Base-by-base conservation (phyloP, 2,329 filamentous ascomycete genomes). In the Plenodomus biglobosus region DNA sequence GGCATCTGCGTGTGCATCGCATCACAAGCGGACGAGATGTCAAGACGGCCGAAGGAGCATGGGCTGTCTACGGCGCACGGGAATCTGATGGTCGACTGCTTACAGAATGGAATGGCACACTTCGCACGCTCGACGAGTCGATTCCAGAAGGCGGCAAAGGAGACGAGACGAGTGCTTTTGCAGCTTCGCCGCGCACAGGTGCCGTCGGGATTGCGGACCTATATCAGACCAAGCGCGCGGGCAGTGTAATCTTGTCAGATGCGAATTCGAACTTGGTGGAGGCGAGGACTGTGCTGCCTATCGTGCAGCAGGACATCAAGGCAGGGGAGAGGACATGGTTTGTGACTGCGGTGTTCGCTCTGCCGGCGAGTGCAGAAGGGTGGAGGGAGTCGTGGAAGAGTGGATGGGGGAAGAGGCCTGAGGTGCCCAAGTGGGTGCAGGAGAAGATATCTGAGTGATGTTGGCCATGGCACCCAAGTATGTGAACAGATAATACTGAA, bases 241-340 rank as follows among this genome's bases (percentile, higher is more conserved):
- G 87, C 2, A 84, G 80, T 64, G 76, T 90, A 20, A 82, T 91
- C 40, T 84, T 90, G 48, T 86, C 87, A 10, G 88, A 92, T 66
- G 87, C 88, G 6, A 91, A 92, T 73, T 87, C 85, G 40, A 92
- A 92, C 70, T 73, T 92, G 27, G 77, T 90, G 2, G 85, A 90
- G 72, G 83, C 84, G 49, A 76, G 88, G 49, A 90, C 86, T 3
- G 78, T 87, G 36, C 81, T 92, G 58, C 88, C 88, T 19, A 85
- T 85, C 22, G 70, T 92, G 61, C 81, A 85, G 64, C 78, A 81
- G 53, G 84, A 82, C 20, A 67, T 91, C 30, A 73, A 74, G 44
- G 75, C 77, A 38, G 85, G 81, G 0, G 75, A 82, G 58, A 78
- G 76, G 21, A 77, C 75, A 32, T 89, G 85, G 85, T 87, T 88